phyloP scores from a whole-genome alignment of 2,329 filamentous ascomycete species.

The Colletotrichum magnum region DNA sequence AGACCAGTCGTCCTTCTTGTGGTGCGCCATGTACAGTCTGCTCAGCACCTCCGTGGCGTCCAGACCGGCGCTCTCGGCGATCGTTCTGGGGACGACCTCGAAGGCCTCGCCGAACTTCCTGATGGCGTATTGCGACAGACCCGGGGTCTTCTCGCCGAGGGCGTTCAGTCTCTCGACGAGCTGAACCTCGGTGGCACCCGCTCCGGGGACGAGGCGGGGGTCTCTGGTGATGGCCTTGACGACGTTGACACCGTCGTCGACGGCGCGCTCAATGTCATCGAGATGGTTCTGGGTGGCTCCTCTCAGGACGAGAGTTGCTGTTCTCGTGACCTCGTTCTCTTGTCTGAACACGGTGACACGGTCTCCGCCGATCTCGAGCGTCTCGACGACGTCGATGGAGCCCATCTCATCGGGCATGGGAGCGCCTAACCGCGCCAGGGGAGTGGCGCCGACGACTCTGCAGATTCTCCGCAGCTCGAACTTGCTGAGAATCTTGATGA shows the following conservation, averaged over 20 bases:
- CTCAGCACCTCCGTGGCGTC: conserved; percentile 98
- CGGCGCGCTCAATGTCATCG: conserved; percentile 95
- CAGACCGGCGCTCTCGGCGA: conserved; percentile 94
- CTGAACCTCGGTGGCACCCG: conserved; percentile 94
- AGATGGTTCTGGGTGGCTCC: conserved; percentile 98
- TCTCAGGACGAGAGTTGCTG: conserved; percentile 92
- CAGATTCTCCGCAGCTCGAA: conserved; percentile 96
- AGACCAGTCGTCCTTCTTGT: conserved; percentile 88
- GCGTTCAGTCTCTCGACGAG: conserved; percentile 92
- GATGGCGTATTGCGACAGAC: conserved; percentile 95
- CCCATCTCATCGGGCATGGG: conserved; percentile 99
- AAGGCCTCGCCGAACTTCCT: conserved; percentile 98
- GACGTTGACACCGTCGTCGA: conserved; percentile 98
- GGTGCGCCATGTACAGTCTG: conserved; percentile 92
- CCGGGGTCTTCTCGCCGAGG: conserved; percentile 92
- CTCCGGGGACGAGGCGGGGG: conserved; percentile 89
- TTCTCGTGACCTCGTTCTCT: conserved; percentile 92
- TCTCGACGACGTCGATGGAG: conserved; percentile 93
- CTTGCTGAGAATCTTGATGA: conserved; percentile 97
- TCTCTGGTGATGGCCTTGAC: conserved; percentile 99
- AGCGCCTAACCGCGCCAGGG: conserved; percentile 93
- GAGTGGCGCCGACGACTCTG: conserved; percentile 95
- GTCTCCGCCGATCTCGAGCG: conserved; percentile 96
- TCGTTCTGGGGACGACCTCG: conserved; percentile 92
- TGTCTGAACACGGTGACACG: conserved; percentile 98